These are phyloP conservation scores for Kodamaea sp. DNA, from an alignment of 1,139 yeast genomes.

Conservation along the genomic window DNA sequence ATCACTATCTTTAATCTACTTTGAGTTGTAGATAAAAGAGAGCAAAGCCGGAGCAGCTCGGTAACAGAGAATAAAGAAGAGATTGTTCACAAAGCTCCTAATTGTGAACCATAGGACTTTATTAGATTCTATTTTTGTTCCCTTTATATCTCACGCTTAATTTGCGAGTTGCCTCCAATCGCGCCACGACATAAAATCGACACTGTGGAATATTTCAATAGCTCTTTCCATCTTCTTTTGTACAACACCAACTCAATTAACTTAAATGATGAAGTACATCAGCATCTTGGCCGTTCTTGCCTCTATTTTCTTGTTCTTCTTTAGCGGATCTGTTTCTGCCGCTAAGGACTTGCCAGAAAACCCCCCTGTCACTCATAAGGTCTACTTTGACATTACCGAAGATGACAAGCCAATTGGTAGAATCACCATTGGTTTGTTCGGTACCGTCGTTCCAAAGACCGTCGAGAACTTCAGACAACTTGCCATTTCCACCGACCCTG, in stretches of 20 bases:
- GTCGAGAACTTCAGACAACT: conserved; percentile 60
- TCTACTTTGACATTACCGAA: conserved; percentile 82
- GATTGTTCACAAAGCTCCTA: too few species aligned
- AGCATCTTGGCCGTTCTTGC: conserved; percentile 25
- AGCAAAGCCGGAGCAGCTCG: too few species aligned
- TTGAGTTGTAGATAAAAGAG: too few species aligned
- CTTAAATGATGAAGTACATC: conserved; percentile 28
- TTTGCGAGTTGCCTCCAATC: too few species aligned
- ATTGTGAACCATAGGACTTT: too few species aligned
- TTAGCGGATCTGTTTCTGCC: conserved; percentile 20
- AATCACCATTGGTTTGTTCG: conserved; percentile 69
- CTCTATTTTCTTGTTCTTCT: conserved; percentile 22
- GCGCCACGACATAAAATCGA: too few species aligned
- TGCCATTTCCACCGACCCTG: conserved; percentile 61
- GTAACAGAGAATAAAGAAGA: too few species aligned
- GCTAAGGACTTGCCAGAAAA: conserved; percentile 37
- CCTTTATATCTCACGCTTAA: too few species aligned
- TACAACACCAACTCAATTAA: too few species aligned
- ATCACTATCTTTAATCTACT: too few species aligned
- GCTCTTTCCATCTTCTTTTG: neutral
- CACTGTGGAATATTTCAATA: neutral
- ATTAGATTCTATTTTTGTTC: too few species aligned
- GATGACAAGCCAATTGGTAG: conserved; percentile 75
- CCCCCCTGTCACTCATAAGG: conserved; percentile 70
- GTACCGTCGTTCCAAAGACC: conserved; percentile 63